These are phyloP conservation scores for Tuber calosporum DNA, from an alignment of 495 filamentous ascomycete species.

Conservation along the genomic window DNA sequence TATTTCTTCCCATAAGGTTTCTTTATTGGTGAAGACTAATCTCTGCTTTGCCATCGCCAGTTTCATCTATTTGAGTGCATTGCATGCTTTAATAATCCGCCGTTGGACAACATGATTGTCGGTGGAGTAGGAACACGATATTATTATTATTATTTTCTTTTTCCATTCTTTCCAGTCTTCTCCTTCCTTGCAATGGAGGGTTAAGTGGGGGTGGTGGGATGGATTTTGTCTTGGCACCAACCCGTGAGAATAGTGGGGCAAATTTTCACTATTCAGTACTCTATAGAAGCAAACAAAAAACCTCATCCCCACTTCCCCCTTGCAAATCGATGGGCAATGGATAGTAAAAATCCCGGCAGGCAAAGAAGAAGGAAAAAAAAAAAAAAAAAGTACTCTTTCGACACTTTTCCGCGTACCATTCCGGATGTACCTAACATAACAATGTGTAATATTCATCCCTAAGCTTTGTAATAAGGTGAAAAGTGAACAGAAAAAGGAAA, in stretches of 20 bases:
- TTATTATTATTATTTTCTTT: background rate
- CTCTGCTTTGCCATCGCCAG: too few relatives aligned
- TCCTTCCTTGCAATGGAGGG: background rate
- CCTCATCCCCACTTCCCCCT: constrained; percentile 4
- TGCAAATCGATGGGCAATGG: background rate
- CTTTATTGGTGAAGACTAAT: too few relatives aligned
- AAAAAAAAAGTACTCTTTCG: background rate
- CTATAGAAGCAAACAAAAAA: background rate
- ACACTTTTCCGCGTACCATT: background rate
- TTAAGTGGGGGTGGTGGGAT: constrained; percentile 22
- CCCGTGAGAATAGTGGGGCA: constrained; percentile 7
- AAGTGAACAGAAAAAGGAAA: constrained; percentile 2
- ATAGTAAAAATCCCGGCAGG: background rate
- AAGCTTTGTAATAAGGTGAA: background rate
- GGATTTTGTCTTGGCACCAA: constrained; percentile 27
- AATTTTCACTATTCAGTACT: background rate
- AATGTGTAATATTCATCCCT: constrained; percentile 3
- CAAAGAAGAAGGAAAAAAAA: background rate
- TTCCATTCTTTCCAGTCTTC: background rate
- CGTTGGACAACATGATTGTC: background rate
- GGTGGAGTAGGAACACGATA: background rate
- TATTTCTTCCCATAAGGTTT: too few relatives aligned
- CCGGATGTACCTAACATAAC: constrained; percentile 4
- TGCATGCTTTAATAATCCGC: background rate
- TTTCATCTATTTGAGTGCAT: too few relatives aligned